Evolutionary conservation across 495 filamentous ascomycete genomes (phyloP), one percentile per base, ranked within the genome.

Genomic region (Trichoderma gamsii): DNA sequence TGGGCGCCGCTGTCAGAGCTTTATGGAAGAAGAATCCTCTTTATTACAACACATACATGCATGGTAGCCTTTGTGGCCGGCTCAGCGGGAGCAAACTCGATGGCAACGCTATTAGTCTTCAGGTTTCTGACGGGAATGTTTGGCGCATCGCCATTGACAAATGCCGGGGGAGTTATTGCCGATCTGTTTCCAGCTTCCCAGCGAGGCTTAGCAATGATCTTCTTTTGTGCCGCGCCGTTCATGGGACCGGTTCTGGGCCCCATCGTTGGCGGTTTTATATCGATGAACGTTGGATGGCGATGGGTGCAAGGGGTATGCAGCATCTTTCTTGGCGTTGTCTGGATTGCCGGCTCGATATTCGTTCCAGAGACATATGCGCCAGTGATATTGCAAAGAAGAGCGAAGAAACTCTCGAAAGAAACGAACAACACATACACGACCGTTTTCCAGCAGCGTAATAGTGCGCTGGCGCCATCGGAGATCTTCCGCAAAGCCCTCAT

Each of bases 51-150:
- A 59, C 86, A 87, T 68, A 71, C 73, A 41, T 79, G 80, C 13
- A 81, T 88, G 23, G 83, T 86, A 35, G 79, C 82, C 0, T 89
- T 89, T 78, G 87, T 64, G 16, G 29, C 13, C 1, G 63, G 12
- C 32, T 64, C 63, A n/a, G 87, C 85, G 11, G 82, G 87, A 4
- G 86, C 84, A 1, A 77, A 82, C 69, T 87, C 89, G 69, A 67
- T 87, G 0, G 77, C 82, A 35, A 89, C 87, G 0, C 84, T 94
- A 78, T 79, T 95, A 63, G 77, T 92, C 16, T 82, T 86, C 61
- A 86, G 92, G 1, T 95, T 95, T 71, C 79, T 94, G 63, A 84
- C 87, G 73, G 92, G 92, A 1, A 77, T 94, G 63, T 85, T 90
- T 29, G 90, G 90, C 8, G 87, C 83, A 51, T 90, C 90, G 0